phyloP scores from a whole-genome alignment of 306 rosid genomes.

The Rubus parviflorus region DNA sequence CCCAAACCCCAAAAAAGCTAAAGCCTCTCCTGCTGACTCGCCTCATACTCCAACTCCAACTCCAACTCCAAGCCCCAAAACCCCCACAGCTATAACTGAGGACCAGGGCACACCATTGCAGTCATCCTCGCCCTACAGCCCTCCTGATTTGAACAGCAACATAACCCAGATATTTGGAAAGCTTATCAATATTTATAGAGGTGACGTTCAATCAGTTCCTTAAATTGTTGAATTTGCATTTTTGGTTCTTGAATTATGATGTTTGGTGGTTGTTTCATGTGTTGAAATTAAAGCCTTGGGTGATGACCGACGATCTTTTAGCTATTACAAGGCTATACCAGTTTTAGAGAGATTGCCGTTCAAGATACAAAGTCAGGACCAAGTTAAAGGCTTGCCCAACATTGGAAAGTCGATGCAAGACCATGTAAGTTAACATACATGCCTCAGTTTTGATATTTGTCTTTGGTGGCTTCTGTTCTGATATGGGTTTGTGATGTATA shows the following conservation, averaged over 20 bases:
- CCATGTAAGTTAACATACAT: constrained; percentile 60
- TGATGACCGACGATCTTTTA: constrained; percentile 87
- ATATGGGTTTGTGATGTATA: background rate
- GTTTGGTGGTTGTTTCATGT: constrained; percentile 31
- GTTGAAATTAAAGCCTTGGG: constrained; percentile 68
- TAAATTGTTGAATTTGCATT: constrained; percentile 7
- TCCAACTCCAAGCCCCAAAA: constrained; percentile 27
- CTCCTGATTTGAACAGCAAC: constrained; percentile 79
- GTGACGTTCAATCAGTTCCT: constrained; percentile 30
- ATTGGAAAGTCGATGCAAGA: constrained; percentile 91
- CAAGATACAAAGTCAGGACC: constrained; percentile 69
- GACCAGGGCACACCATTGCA: constrained; percentile 33
- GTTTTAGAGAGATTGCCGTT: constrained; percentile 84
- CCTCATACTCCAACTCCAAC: constrained; percentile 4
- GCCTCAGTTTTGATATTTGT: background rate
- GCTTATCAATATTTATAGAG: constrained; percentile 87
- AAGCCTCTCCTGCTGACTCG: constrained; percentile 34
- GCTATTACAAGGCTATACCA: constrained; percentile 85
- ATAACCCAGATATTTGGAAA: constrained; percentile 82
- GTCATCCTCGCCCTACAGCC: constrained; percentile 58
- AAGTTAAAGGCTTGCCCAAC: constrained; percentile 68
- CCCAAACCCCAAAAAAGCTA: constrained; percentile 47
- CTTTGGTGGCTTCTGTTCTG: background rate
- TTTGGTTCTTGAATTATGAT: constrained; percentile 10
- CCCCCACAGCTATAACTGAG: constrained; percentile 38